phyloP scores from a whole-genome alignment of 306 rosid species.

The Abrus pulchellus region DNA sequence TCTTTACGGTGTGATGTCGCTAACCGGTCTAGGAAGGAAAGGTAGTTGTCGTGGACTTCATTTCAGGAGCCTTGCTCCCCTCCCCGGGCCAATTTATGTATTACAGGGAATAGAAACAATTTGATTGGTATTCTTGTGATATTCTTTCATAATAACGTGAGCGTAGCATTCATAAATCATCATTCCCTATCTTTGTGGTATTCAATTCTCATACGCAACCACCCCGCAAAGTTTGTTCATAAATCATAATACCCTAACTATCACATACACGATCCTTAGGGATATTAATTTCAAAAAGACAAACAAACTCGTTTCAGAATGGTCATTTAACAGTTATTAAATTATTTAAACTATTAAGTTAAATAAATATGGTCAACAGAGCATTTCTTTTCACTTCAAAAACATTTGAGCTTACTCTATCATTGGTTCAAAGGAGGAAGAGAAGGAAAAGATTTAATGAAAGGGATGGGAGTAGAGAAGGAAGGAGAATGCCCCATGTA shows the following conservation, averaged over 20 bases:
- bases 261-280: neutral
- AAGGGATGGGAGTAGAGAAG: too few species aligned
- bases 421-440: too few species aligned
- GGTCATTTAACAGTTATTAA: neutral
- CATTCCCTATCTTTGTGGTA: neutral
- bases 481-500: too few species aligned
- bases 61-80: constrained; percentile 7
- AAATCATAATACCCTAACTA: neutral
- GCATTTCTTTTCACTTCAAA: too few species aligned
- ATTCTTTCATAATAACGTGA: constrained; percentile 43
- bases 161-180: too few species aligned
- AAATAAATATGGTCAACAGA: neutral
- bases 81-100: constrained; percentile 33
- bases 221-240: neutral
- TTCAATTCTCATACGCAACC: constrained; percentile 37
- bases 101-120: constrained; percentile 19
- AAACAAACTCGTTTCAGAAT: neutral
- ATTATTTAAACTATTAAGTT: neutral
- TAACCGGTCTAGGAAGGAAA: constrained; percentile 41
- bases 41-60: constrained; percentile 32
- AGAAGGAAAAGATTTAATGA: too few species aligned
- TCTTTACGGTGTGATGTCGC: constrained; percentile 17
- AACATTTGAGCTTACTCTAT: too few species aligned
- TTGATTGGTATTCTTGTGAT: constrained; percentile 43
- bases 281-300: neutral